Evolutionary conservation across 176 grass and related monocot species (phyloP).

Genomic region (Triticum aestivum): DNA sequence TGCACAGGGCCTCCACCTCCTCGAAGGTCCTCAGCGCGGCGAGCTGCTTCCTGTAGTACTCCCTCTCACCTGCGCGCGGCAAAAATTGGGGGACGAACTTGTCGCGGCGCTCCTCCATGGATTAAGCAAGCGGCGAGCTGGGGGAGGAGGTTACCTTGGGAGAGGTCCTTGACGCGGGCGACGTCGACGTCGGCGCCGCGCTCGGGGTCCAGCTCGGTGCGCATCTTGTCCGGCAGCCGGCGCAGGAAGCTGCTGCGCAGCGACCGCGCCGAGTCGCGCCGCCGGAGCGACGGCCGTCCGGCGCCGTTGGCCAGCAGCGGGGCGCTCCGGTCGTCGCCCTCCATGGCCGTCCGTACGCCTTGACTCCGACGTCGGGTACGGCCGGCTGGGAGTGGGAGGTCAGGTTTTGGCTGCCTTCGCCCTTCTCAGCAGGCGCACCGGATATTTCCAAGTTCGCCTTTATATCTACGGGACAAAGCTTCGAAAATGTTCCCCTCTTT

Average conservation of each 20-base stretch:
- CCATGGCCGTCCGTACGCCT: slow-evolving; percentile 13
- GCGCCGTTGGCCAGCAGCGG: slow-evolving; percentile 47
- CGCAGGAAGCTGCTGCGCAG: slow-evolving; percentile 71
- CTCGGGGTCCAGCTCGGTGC: slow-evolving; percentile 61
- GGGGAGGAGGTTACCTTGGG: slow-evolving; percentile 35
- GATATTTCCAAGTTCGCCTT: background rate
- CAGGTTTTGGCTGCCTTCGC: background rate
- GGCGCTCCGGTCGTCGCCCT: slow-evolving; percentile 39
- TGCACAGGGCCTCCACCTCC: slow-evolving; percentile 55
- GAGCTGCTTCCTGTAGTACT: slow-evolving; percentile 82
- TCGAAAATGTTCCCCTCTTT: background rate
- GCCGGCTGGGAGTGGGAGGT: background rate
- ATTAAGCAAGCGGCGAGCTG: background rate
- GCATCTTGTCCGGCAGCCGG: slow-evolving; percentile 78
- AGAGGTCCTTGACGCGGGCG: slow-evolving; percentile 62
- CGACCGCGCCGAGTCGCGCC: slow-evolving; percentile 58
- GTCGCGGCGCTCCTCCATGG: background rate
- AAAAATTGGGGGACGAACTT: background rate
- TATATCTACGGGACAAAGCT: background rate
- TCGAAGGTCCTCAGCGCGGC: slow-evolving; percentile 64
- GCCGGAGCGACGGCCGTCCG: slow-evolving; percentile 35
- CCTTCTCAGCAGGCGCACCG: background rate
- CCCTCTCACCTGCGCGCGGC: slow-evolving; percentile 49
- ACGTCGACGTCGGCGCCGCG: slow-evolving; percentile 52
- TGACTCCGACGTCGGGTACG: background rate